Base-by-base conservation (phyloP, 139 green algal genomes). In the Edaphochlamys debaryana region DNA sequence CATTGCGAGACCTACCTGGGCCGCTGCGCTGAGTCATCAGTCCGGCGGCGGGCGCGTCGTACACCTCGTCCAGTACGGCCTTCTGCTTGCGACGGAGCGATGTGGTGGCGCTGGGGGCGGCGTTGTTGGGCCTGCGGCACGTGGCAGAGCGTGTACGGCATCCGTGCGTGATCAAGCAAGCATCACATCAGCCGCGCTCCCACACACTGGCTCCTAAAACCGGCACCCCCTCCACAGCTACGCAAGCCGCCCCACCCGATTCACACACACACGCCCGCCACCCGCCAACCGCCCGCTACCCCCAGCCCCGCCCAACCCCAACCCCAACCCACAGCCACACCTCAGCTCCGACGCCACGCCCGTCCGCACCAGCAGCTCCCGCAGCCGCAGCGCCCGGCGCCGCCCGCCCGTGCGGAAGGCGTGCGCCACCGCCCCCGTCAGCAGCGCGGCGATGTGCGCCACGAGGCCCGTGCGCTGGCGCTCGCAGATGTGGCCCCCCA, bases 401-500 rank as follows among this genome's bases (percentile, higher is more conserved):
- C 38, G 17, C 15, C 74, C 74, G 2, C 40, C 58, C 37, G 17
- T 25, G 15, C 58, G 56, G 19, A 34, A 36, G 29, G 56, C 56
- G 30, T 70, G 38, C 30, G 32, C 68, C 80, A 86, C 69, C 41
- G 84, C 76, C n/a, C 41, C 62, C 58, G 82, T 60, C 54, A 88
- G 69, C 58, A 88, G 58, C 69, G 56, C 40, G 8, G 85, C 85
- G 29, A 89, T 86, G 67, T 64, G 34, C 20, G 50, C 48, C 32
- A 89, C 71, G 34, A 75, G 54, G 11, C 56, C 30, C n/a, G 68
- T 48, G 3, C 70, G 79, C 85, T 88, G 66, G 34, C 93, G 86
- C 73, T 96, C 92, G 25, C 93, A 37, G 42, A 95, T 69, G 69
- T 91, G 93, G 23, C 90, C 74, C 2, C 88, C 92, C 58, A 91